These are phyloP conservation scores for Lavandula angustifolia DNA, from an alignment of 257 asterid genomes.

Conservation along the genomic window DNA sequence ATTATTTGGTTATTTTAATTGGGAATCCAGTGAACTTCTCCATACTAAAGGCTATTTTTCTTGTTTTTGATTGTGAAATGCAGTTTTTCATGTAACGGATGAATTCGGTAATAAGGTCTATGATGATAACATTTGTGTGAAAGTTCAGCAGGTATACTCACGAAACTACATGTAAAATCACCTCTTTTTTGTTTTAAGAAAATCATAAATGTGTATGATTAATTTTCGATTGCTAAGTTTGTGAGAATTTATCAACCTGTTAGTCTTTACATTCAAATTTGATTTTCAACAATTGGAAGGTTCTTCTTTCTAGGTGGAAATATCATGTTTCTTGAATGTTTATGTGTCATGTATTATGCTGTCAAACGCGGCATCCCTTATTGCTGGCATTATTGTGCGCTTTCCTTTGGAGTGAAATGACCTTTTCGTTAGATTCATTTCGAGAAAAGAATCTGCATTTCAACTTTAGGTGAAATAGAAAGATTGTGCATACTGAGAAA, in stretches of 20 bases:
- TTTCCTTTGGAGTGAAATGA: not conserved
- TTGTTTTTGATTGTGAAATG: constrained; percentile 26
- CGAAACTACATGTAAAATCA: not conserved
- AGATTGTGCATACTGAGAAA: not conserved
- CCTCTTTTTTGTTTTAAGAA: too few relatives aligned
- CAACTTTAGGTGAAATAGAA: not conserved
- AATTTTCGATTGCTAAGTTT: too few relatives aligned
- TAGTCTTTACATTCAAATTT: not conserved
- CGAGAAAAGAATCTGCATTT: too few relatives aligned
- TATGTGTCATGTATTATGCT: constrained; percentile 9
- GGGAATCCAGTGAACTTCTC: not conserved
- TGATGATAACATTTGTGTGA: constrained; percentile 55
- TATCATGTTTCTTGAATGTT: constrained; percentile 5
- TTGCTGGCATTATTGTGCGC: not conserved
- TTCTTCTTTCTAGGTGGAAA: constrained; percentile 22
- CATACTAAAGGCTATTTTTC: constrained; percentile 11
- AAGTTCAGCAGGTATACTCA: constrained; percentile 66
- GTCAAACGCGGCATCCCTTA: not conserved
- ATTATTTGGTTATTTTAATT: not conserved
- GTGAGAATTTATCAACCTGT: not conserved
- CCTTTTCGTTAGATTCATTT: not conserved
- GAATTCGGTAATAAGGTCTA: constrained; percentile 71
- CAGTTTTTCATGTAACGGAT: constrained; percentile 92
- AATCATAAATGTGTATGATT: too few relatives aligned
- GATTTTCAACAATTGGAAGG: not conserved